These are phyloP conservation scores for Phytophthora pluvialis DNA, from an alignment of 352 stramenopile species.

Conservation along the genomic window DNA sequence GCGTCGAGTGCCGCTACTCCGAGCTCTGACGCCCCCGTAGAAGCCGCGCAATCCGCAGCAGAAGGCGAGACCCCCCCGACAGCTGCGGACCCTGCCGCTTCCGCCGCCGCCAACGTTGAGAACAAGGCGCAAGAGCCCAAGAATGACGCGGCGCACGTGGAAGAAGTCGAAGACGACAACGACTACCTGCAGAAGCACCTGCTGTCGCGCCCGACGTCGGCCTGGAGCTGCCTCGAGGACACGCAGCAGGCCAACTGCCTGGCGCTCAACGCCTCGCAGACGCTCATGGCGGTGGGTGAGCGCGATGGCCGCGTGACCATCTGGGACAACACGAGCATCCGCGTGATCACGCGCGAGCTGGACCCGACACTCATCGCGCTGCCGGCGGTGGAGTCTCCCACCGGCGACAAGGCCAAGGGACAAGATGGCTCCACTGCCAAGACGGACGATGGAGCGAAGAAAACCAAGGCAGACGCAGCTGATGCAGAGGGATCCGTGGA, in stretches of 20 bases:
- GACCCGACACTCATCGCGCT: slow-evolving; percentile 70
- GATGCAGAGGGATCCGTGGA: slow-evolving; percentile 44
- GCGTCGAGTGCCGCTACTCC: slow-evolving; percentile 6
- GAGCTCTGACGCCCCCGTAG: not conserved
- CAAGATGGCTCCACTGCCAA: slow-evolving; percentile 1
- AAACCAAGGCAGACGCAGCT: slow-evolving; percentile 36
- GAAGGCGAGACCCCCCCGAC: not conserved
- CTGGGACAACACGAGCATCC: slow-evolving; percentile 85
- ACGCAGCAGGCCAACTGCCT: slow-evolving; percentile 80
- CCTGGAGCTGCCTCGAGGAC: slow-evolving; percentile 74
- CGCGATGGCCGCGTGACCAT: slow-evolving; percentile 82
- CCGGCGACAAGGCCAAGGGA: slow-evolving; percentile 6
- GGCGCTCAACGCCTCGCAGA: slow-evolving; percentile 65
- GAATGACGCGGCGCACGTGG: slow-evolving; percentile 12
- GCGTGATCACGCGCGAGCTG: slow-evolving; percentile 79
- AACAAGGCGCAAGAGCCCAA: not conserved
- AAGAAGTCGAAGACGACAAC: slow-evolving; percentile 49
- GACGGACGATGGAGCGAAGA: slow-evolving; percentile 14
- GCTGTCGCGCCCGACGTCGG: slow-evolving; percentile 51
- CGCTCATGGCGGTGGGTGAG: slow-evolving; percentile 77
- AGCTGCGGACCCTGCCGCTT: not conserved
- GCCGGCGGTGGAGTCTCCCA: slow-evolving; percentile 28
- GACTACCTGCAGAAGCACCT: slow-evolving; percentile 69
- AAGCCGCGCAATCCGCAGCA: slow-evolving; percentile 7
- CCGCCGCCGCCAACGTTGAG: not conserved